phyloP scores from a whole-genome alignment of 371 early-diverging fungal genomes.

The Vairimorpha necatrix region DNA sequence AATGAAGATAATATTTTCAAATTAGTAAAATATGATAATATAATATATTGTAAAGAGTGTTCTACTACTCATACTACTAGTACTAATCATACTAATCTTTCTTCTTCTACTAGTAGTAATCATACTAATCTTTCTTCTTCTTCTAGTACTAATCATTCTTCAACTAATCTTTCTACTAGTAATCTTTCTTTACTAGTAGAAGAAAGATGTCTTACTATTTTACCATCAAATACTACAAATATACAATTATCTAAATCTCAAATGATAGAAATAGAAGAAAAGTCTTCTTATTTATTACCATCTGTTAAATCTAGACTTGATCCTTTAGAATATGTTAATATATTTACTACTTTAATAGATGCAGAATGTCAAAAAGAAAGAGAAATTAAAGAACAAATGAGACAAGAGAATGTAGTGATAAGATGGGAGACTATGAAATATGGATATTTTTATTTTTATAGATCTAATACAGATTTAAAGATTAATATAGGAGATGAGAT shows the following conservation, averaged over 20 bases:
- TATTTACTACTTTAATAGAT: conserved; percentile 83
- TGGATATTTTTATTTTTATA: conserved; percentile 79
- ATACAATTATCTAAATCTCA: conserved; percentile 41
- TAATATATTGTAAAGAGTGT: conserved; percentile 67
- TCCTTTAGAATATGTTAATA: conserved; percentile 87
- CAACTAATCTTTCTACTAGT: no score
- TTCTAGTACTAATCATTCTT: no score
- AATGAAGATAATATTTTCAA: conserved; percentile 85
- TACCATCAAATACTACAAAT: conserved; percentile 72
- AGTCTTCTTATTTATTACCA: conserved; percentile 1
- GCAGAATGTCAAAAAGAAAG: conserved; percentile 91
- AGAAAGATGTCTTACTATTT: conserved; percentile 74
- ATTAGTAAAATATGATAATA: conserved; percentile 61
- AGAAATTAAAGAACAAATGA: conserved; percentile 83
- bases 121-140: no score
- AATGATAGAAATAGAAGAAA: conserved; percentile 69
- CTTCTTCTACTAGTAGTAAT: no score
- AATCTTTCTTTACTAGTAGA: conserved; percentile 69
- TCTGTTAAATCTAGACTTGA: conserved; percentile 65
- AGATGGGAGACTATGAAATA: conserved; percentile 88
- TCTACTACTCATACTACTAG: no score
- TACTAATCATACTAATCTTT: no score
- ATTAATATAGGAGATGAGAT: conserved; percentile 90
- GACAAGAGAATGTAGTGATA: conserved; percentile 83
- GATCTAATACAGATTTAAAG: conserved; percentile 81